Base-by-base conservation (phyloP, 148 eudicot species). In the Vaccinium vitisidaea region DNA sequence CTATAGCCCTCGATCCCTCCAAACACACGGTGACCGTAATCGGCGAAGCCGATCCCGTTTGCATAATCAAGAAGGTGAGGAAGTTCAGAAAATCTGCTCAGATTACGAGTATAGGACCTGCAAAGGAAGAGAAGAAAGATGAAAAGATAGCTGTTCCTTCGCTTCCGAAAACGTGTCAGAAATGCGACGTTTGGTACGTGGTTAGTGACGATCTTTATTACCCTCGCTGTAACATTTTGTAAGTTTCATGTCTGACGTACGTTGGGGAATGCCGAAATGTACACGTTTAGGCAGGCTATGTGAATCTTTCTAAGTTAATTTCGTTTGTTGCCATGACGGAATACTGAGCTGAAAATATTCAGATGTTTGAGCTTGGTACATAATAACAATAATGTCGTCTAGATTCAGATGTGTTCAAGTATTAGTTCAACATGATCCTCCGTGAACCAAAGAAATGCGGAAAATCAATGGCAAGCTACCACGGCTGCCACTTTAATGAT, bases 11-110 rank as follows among this genome's bases (percentile, higher is more conserved):
- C 8, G 88, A 86, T 82, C 87, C 86, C 4, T 53, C 90, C 6
- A 88, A 88, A 65, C 80, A 67, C 18, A 80, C 82, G 19, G 90
- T 69, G 52, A 79, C 90, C 0, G 82, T 88, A 3, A 85, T 83
- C 13, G 90, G 90, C 10, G 90, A 85, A 21, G 87, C 87, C 0
- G 90, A 88, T 85, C 90, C 88, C 1, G 88, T 80, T 12, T 82
- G 86, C 36, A 88, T 88, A 48, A 85, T 88, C 14, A 85, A 69
- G 48, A 74, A 88, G 87, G 90, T 83, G 30, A 85, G 90, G 84
- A 88, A 88, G 74, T 88, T 88, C 77, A 85, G 84, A 80, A 83
- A 30, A 74, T 73, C 80, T 25, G 90, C 90, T 7, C 79, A 83
- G 30, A 88, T 88, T 13, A 52, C 2, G n/a, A 88, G 88, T 7